Conservation (phyloP, 768 basidiomycete species). For the Galerina marginata region DNA sequence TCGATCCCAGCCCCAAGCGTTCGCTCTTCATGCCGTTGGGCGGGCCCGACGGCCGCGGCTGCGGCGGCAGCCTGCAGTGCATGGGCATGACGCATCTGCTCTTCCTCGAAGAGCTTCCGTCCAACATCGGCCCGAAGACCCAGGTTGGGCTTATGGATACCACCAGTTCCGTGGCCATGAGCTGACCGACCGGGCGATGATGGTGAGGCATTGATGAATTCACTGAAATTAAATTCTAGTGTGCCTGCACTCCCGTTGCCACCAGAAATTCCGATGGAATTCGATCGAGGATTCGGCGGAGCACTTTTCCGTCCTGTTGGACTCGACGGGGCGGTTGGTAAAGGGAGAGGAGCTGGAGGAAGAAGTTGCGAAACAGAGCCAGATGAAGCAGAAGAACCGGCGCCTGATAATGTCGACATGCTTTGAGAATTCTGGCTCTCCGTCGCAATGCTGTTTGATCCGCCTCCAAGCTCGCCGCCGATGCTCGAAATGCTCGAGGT, state of each 20-base stretch:
- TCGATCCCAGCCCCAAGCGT: conserved; percentile 50
- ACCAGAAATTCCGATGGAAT: conserved; percentile 29
- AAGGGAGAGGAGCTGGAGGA: conserved; percentile 30
- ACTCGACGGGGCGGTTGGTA: conserved; percentile 26
- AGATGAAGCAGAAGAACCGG: conserved; percentile 8
- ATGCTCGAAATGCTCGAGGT: conserved; percentile 48
- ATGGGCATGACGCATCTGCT: conserved; percentile 55
- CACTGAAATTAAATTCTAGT: conserved; percentile 66
- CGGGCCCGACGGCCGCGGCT: conserved; percentile 18
- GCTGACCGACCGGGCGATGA: conserved; percentile 57
- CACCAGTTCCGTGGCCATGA: conserved; percentile 14
- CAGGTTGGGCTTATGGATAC: conserved; percentile 45
- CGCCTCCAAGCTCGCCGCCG: conserved; percentile 35
- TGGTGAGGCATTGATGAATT: conserved; percentile 77
- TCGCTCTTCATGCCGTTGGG: conserved; percentile 34
- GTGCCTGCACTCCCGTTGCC: conserved; percentile 30
- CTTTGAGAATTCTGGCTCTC: conserved; percentile 9
- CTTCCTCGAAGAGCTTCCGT: conserved; percentile 72
- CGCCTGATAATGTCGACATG: background rate
- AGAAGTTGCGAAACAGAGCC: conserved; percentile 22
- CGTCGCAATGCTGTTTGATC: conserved; percentile 8
- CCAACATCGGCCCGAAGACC: conserved; percentile 69
- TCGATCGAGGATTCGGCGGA: conserved; percentile 39
- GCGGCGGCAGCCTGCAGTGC: conserved; percentile 29
- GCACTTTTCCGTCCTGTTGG: conserved; percentile 26